Percentiles rank a stretch among this genome's conserved stretches.
Conservation (phyloP, 2,329 filamentous ascomycete genomes). For the Zymoseptoria tritici region DNA sequence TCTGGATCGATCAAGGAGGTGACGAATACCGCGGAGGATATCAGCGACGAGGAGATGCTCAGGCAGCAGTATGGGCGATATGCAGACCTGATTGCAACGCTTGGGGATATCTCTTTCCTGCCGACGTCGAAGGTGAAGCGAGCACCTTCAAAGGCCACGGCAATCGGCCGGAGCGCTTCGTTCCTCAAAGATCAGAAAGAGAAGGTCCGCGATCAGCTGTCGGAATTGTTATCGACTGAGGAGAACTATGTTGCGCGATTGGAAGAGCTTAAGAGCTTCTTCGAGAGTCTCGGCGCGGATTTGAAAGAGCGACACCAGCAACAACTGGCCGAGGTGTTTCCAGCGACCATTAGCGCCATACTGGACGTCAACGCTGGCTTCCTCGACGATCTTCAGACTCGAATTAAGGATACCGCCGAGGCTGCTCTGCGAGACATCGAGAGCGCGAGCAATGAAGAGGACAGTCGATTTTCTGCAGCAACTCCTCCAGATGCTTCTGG, state of each 20-base stretch:
- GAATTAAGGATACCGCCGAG: constrained; percentile 78
- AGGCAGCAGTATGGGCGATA: constrained; percentile 72
- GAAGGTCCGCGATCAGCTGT: constrained; percentile 77
- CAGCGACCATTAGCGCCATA: constrained; percentile 70
- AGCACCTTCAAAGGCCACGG: constrained; percentile 78
- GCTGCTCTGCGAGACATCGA: constrained; percentile 73
- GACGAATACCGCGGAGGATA: constrained; percentile 19
- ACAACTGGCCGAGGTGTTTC: constrained; percentile 71
- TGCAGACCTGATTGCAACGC: constrained; percentile 64
- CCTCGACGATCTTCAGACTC: constrained; percentile 63
- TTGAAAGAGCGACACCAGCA: constrained; percentile 46
- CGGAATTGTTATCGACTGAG: constrained; percentile 86
- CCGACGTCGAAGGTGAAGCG: constrained; percentile 78
- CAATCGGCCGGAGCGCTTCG: constrained; percentile 67
- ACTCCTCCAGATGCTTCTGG: constrained; percentile 37
- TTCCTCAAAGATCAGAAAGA: constrained; percentile 78
- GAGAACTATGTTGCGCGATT: constrained; percentile 70
- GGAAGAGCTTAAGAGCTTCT: constrained; percentile 72
- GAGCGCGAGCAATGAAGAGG: constrained; percentile 34
- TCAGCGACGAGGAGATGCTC: constrained; percentile 24
- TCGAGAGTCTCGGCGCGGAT: constrained; percentile 71
- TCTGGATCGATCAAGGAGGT: constrained; percentile 56
- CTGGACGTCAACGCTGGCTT: constrained; percentile 76
- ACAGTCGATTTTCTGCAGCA: background rate
- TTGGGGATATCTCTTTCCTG: constrained; percentile 79